Percentiles rank a stretch among this genome's conserved stretches.
Conservation (phyloP, 768 basidiomycete genomes). For the Hysterangium stoloniferum region DNA sequence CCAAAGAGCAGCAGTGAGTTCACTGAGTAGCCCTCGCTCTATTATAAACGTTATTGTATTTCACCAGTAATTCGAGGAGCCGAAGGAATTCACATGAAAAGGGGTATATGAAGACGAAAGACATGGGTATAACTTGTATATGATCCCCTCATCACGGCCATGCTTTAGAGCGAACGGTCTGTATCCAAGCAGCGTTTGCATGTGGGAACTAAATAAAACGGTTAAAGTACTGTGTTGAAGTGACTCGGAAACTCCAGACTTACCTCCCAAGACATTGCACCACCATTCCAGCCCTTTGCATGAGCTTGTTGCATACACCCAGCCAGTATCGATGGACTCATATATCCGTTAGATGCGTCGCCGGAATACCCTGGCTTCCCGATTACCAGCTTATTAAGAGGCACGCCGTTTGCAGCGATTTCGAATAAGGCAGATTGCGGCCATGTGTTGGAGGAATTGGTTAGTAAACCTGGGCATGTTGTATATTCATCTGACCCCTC, state of each 20-base stretch:
- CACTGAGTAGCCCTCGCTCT: no score
- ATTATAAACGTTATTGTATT: no score
- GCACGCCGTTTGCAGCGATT: constrained; percentile 38
- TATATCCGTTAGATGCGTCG: constrained; percentile 55
- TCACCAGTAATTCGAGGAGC: no score
- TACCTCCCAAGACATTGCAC: constrained; percentile 25
- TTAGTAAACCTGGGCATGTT: constrained; percentile 17
- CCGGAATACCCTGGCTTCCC: constrained; percentile 18
- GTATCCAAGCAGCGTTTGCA: constrained; percentile 34
- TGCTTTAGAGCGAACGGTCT: constrained; percentile 28
- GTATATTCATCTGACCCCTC: constrained; percentile 10
- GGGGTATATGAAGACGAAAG: no score
- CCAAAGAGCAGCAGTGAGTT: no score
- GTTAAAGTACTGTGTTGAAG: neutral
- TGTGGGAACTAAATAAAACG: constrained; percentile 31
- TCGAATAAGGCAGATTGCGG: constrained; percentile 36
- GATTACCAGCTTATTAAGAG: constrained; percentile 15
- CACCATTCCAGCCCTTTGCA: constrained; percentile 47
- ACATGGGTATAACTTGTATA: no score
- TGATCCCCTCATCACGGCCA: constrained; percentile 27
- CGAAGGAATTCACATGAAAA: no score
- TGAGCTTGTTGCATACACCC: constrained; percentile 54
- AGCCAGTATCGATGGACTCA: constrained; percentile 49
- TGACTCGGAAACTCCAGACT: constrained; percentile 24
- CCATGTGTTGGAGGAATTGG: constrained; percentile 19